These are phyloP conservation scores for Microstroma glucosiphilum DNA, from an alignment of 1,284 basidiomycete species.

Conservation along the genomic window DNA sequence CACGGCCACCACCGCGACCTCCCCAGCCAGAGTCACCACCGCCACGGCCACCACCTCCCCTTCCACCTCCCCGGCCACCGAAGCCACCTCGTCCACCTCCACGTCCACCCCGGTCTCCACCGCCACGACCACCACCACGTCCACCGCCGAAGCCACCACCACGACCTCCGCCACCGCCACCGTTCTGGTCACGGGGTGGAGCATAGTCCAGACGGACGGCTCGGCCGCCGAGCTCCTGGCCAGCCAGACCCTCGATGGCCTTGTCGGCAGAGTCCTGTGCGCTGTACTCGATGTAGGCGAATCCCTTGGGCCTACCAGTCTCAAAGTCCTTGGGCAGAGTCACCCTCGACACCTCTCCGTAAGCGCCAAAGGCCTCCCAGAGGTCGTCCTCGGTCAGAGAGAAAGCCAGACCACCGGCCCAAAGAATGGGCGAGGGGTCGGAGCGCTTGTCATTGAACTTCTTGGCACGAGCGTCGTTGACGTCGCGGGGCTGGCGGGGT, in stretches of 20 bases:
- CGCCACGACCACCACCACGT: constrained; percentile 14
- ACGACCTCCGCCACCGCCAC: constrained; percentile 44
- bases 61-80: constrained; percentile 8
- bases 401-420: constrained; percentile 86
- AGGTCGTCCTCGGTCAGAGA: constrained; percentile 72
- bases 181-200: constrained; percentile 64
- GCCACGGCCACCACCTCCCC: constrained; percentile 10
- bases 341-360: constrained; percentile 80
- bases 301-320: constrained; percentile 84
- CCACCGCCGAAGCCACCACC: constrained; percentile 10
- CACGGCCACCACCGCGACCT: constrained; percentile 13
- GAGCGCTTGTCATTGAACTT: constrained; percentile 59
- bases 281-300: constrained; percentile 91
- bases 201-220: constrained; percentile 80
- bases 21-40: constrained; percentile 11
- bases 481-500: constrained; percentile 59
- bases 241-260: constrained; percentile 66
- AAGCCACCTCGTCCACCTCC: constrained; percentile 7
- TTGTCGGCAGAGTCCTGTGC: constrained; percentile 73
- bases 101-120: constrained; percentile 5
- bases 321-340: constrained; percentile 90
- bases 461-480: constrained; percentile 66
- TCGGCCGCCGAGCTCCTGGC: constrained; percentile 76
- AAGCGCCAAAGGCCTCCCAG: constrained; percentile 86
- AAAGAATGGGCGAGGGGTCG: constrained; percentile 70